Evolutionary conservation across 805 yeast species (phyloP), one percentile per base, ranked within the genome.

Genomic region (Sugiyamaella qingdaonensis): DNA sequence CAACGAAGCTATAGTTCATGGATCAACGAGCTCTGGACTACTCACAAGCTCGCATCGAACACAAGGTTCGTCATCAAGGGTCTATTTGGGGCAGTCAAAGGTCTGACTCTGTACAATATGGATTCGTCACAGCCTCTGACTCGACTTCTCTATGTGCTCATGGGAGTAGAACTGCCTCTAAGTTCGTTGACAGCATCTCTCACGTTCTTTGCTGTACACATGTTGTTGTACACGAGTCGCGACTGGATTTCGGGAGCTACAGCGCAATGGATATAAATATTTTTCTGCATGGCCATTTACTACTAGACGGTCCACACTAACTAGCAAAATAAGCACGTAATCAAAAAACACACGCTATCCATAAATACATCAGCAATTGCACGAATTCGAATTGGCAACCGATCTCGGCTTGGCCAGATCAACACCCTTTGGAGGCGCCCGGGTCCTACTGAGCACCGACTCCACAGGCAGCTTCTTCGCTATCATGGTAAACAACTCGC

Each of bases 401-500:
- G 61, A 54, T 1, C 63, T 52, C 21, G 66, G 58, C 35, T 62
- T 56, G 48, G 59, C 55, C 21, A 69, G 55, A 54, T 71, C 68
- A 53, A 63, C 69, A 45, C 75, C 64, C 55, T 64, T 67, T 50
- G 66, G 52, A 55, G 69, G 48, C 32, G 57, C 56, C 35, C 61
- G 47, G 21, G 59, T 42, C 4, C 47, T 10, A 42, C 53, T 59
- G 32, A 55, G 43, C 11, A 60, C 70, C 32, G 69, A 67, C 35
- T 71, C 77, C 10, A 70, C 63, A 0, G 81, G 80, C 61, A 82
- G 68, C 56, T 75, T 74, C 57, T 71, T 66, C 0, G 86, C 78
- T 51, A 74, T 71, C 8, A 69, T 73, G 10, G 68, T 67, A 61
- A 80, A 80, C 29, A 79, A 56, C 33, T 75, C 72, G 0, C 59